A percentile compares a stretch with the other conserved stretches of the same genome.
Evolutionary conservation across 371 early-diverging fungal genomes (phyloP).

Genomic region (Sporodiniella umbellata): DNA sequence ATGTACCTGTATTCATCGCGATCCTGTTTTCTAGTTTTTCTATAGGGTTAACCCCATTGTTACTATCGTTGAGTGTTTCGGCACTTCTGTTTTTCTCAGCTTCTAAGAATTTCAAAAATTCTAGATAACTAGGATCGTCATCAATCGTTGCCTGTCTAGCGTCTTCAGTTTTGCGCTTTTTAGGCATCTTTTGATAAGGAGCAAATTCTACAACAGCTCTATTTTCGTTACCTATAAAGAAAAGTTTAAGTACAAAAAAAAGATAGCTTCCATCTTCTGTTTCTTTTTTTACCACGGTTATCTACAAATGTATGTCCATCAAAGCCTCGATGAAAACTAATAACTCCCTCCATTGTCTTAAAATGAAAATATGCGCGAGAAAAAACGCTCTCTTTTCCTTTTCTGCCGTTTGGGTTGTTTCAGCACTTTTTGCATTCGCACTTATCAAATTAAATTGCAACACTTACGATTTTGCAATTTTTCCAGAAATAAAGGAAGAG

Average conservation of each 20-base stretch:
- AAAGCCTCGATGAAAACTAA: slow-evolving; percentile 71
- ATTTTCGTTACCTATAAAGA: slow-evolving; percentile 66
- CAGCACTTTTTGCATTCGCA: slow-evolving; percentile 1
- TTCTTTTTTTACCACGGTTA: slow-evolving; percentile 48
- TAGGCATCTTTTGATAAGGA: slow-evolving; percentile 74
- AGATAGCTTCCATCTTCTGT: neutral
- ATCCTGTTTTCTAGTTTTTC: slow-evolving; percentile 53
- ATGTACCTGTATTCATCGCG: slow-evolving; percentile 48
- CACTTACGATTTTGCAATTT: slow-evolving; percentile 66
- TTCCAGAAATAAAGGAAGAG: slow-evolving; percentile 65
- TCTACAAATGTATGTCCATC: slow-evolving; percentile 81
- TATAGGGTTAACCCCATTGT: slow-evolving; percentile 39
- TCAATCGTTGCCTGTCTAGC: slow-evolving; percentile 77
- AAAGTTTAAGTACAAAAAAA: neutral
- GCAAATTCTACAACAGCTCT: slow-evolving; percentile 80
- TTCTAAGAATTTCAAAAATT: slow-evolving; percentile 69
- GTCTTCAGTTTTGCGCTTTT: slow-evolving; percentile 61
- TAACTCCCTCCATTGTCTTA: slow-evolving; percentile 58
- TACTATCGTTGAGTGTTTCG: slow-evolving; percentile 27
- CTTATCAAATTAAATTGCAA: neutral
- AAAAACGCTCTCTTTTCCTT: slow-evolving; percentile 68
- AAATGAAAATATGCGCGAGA: slow-evolving; percentile 82
- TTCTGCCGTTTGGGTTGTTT: slow-evolving; percentile 43
- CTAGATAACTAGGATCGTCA: slow-evolving; percentile 72
- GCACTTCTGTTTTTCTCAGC: slow-evolving; percentile 38